Conservation (phyloP, 805 yeast species). For the Scheffersomyces spartinae region DNA sequence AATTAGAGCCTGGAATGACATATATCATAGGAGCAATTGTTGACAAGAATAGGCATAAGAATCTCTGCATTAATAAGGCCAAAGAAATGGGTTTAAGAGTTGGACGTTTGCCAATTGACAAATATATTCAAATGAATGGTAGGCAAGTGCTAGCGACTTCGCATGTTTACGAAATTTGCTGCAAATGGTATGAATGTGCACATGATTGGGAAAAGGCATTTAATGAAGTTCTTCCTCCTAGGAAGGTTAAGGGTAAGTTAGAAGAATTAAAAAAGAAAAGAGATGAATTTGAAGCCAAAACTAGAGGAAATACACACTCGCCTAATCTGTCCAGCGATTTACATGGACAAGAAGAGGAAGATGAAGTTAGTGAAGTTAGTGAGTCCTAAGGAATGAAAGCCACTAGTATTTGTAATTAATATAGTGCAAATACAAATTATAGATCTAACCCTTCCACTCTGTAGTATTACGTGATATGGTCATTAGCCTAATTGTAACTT, state of each 20-base stretch:
- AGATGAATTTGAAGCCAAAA: constrained; percentile 2
- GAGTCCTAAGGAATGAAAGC: no score
- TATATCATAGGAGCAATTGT: constrained; percentile 94
- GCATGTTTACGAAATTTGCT: constrained; percentile 82
- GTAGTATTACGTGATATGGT: no score
- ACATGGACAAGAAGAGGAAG: constrained; percentile 4
- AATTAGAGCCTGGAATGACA: constrained; percentile 55
- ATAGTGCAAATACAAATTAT: no score
- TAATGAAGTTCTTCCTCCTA: constrained; percentile 73
- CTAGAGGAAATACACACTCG: constrained; percentile 1
- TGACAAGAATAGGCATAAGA: constrained; percentile 84
- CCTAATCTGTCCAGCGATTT: constrained; percentile 1
- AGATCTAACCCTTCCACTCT: no score
- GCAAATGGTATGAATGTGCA: constrained; percentile 60
- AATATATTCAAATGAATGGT: constrained; percentile 72
- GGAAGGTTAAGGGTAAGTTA: constrained; percentile 39
- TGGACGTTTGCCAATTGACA: constrained; percentile 77
- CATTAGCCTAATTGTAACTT: no score
- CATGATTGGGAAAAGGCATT: constrained; percentile 81
- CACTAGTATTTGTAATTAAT: no score
- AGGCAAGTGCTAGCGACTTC: constrained; percentile 86
- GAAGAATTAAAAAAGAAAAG: constrained; percentile 2
- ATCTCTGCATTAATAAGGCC: constrained; percentile 75
- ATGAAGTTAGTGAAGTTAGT: no score
- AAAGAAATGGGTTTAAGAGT: constrained; percentile 56